phyloP scores from a whole-genome alignment of 2,329 filamentous ascomycete species.

The Monilinia fructicola region DNA sequence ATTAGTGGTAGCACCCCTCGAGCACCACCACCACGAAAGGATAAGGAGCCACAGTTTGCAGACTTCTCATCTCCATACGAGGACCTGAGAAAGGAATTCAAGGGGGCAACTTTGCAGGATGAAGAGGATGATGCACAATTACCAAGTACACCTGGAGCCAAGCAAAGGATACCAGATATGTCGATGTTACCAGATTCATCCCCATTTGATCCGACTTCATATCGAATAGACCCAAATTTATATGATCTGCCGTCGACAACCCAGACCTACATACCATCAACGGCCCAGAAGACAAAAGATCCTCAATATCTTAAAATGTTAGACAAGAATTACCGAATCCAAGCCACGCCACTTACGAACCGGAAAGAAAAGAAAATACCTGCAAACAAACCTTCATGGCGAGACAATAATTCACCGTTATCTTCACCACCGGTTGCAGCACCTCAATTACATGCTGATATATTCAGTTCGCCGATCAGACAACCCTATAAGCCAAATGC shows the following conservation, averaged over 20 bases:
- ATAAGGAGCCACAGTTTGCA: constrained; percentile 54
- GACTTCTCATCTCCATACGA: constrained; percentile 77
- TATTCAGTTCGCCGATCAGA: constrained; percentile 75
- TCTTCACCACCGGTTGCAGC: constrained; percentile 77
- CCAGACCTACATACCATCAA: constrained; percentile 22
- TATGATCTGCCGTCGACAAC: constrained; percentile 40
- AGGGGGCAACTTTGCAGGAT: constrained; percentile 42
- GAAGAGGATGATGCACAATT: constrained; percentile 44
- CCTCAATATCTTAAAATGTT: constrained; percentile 86
- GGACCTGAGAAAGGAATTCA: constrained; percentile 66
- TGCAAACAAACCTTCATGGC: constrained; percentile 39
- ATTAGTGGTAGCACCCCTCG: constrained; percentile 69
- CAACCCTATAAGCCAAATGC: constrained; percentile 38
- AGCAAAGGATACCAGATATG: constrained; percentile 58
- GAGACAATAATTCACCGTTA: constrained; percentile 44
- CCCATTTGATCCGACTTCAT: constrained; percentile 52
- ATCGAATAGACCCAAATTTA: constrained; percentile 45
- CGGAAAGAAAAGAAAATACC: constrained; percentile 30
- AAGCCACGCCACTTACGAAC: constrained; percentile 77
- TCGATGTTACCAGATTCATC: constrained; percentile 62
- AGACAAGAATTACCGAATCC: constrained; percentile 92
- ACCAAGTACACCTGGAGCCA: constrained; percentile 40
- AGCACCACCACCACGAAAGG: constrained; percentile 50
- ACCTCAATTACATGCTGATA: constrained; percentile 79
- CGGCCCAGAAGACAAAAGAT: constrained; percentile 53